A percentile compares a stretch with the other conserved stretches of the same genome.
Conservation (phyloP, 2,329 filamentous ascomycete genomes). For the Penicillium thymicola region DNA sequence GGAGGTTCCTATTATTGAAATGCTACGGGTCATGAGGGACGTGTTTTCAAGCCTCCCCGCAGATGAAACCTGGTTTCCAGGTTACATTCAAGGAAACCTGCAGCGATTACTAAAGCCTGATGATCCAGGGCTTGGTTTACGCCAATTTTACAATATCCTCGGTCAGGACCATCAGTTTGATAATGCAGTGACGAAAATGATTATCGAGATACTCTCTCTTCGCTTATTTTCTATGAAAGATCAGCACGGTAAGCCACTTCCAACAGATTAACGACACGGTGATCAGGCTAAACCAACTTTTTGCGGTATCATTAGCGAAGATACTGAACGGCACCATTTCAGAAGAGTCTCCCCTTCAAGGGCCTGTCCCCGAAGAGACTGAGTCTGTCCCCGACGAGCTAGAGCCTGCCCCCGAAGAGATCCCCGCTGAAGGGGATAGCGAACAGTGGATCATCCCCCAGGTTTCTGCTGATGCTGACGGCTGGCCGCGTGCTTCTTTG, state of each 20-base stretch:
- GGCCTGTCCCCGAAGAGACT: background rate
- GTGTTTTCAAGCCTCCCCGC: constrained; percentile 8
- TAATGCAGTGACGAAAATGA: constrained; percentile 14
- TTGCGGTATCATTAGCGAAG: background rate
- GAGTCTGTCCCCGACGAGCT: too few species aligned
- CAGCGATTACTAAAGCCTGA: constrained; percentile 1
- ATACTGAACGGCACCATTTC: background rate
- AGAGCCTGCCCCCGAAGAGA: background rate
- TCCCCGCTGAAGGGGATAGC: background rate
- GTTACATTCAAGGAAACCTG: constrained; percentile 10
- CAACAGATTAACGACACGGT: background rate
- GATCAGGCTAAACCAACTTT: background rate
- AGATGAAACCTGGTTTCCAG: constrained; percentile 10
- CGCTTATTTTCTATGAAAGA: constrained; percentile 8
- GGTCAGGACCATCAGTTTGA: constrained; percentile 6
- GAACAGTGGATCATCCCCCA: background rate
- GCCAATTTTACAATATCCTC: constrained; percentile 4
- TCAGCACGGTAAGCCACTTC: background rate
- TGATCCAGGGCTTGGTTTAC: constrained; percentile 1
- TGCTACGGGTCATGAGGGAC: constrained; percentile 1
- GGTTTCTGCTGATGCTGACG: background rate
- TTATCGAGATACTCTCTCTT: constrained; percentile 11
- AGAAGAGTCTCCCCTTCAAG: background rate
- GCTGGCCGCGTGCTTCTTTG: background rate
- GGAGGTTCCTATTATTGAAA: background rate